Base-by-base conservation (phyloP, 495 filamentous ascomycete species). In the Xylaria castorea region DNA sequence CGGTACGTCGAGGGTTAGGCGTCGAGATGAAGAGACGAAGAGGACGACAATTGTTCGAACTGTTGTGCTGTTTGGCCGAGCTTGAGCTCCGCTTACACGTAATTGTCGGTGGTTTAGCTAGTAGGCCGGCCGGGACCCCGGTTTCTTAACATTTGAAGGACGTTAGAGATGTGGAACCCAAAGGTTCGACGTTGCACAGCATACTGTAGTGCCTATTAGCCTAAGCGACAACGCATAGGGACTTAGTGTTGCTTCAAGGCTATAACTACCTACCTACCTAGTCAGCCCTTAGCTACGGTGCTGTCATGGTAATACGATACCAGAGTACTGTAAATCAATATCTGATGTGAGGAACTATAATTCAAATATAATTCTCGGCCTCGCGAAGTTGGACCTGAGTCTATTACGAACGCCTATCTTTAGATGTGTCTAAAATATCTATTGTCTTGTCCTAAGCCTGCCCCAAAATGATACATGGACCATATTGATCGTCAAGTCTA, bases 71-170 rank as follows among this genome's bases (percentile, higher is more conserved):
- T 57, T 32, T 32, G 14, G 55, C 8, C 18, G 58, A 61, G 58
- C 32, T 36, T 38, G 32, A 38, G 34, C 58, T 57, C 53, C 27
- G 53, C 53, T 57, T 57, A 18, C 53, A 57, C 53, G 53, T 57
- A 57, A 50, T 27, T 11, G 53, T 57, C 53, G 53, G 53, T 32
- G 53, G 27, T 30, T 57, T 57, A n/a, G 48, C 48, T 18, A 27
- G 12, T 12, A 57, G 22, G 53, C 53, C 25, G 27, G 53, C 53
- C 12, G 53, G 27, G 12, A 32, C 53, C 53, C 53, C 27, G 14
- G 53, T 57, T 57, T 57, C 53, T 32, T 30, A 32, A 57, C 12
- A 25, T 30, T 32, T 57, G 22, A 27, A 27, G 9, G 53, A 57
- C 12, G 27, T 32, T 57, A 55, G 3, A 57, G 53, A 57, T 48